These are phyloP conservation scores for Fusarium sp. DNA, from an alignment of 2,329 filamentous ascomycete genomes.

Conservation along the genomic window DNA sequence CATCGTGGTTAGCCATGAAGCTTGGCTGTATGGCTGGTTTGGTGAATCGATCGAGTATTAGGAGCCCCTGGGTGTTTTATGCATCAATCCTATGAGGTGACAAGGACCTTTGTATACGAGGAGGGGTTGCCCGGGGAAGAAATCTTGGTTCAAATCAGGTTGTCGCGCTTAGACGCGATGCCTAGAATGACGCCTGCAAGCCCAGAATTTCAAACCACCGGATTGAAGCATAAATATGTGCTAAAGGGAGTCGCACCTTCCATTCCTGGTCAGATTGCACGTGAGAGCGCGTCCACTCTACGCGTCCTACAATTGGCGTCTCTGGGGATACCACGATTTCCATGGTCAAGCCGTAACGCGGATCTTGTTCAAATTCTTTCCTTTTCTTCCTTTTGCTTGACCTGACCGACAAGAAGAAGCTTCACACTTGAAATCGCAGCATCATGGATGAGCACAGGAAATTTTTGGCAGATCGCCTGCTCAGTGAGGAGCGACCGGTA, in stretches of 20 bases:
- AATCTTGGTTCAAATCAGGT: slow-evolving; percentile 16
- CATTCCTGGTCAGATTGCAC: slow-evolving; percentile 31
- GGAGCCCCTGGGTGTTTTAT: not conserved
- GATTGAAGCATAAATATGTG: not conserved
- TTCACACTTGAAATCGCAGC: not conserved
- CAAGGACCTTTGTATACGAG: not conserved
- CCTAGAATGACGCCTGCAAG: slow-evolving; percentile 22
- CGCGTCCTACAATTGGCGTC: slow-evolving; percentile 27
- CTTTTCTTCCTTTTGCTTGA: not conserved
- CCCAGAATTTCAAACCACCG: too few relatives aligned
- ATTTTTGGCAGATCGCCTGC: slow-evolving; percentile 79
- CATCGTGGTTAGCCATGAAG: slow-evolving; percentile 51
- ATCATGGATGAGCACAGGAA: slow-evolving; percentile 73
- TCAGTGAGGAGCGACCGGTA: slow-evolving; percentile 81
- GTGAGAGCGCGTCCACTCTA: slow-evolving; percentile 50
- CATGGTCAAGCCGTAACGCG: slow-evolving; percentile 3
- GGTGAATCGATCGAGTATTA: not conserved
- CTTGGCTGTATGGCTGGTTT: not conserved
- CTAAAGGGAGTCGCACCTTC: not conserved
- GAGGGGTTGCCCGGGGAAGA: slow-evolving; percentile 3
- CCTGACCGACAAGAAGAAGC: not conserved
- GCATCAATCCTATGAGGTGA: not conserved
- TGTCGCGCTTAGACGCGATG: slow-evolving; percentile 42
- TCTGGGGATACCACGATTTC: slow-evolving; percentile 18
- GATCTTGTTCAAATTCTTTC: not conserved